phyloP scores from a whole-genome alignment of 2,329 filamentous ascomycete species.

The Penicillium polonicum region DNA sequence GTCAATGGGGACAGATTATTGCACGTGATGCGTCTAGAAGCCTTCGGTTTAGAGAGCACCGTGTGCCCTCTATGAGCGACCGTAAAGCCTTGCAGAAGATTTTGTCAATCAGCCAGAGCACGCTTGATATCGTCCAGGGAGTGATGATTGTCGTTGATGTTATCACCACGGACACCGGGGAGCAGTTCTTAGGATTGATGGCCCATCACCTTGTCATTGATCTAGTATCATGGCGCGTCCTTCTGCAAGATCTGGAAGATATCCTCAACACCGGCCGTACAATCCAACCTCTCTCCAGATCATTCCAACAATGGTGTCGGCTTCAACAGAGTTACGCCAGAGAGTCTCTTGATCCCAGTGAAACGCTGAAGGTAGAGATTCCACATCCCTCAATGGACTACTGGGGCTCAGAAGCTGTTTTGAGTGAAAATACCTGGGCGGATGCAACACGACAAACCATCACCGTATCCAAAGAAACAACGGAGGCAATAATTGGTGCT shows the following conservation, averaged over 20 bases:
- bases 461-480: neutral
- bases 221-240: constrained; percentile 17
- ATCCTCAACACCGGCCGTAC: constrained; percentile 6
- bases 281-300: neutral
- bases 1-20: neutral
- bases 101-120: neutral
- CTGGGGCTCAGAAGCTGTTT: neutral
- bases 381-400: constrained; percentile 3
- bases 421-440: neutral
- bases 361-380: constrained; percentile 1
- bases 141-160: neutral
- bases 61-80: neutral
- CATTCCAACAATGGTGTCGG: constrained; percentile 22
- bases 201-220: constrained; percentile 19
- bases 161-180: neutral
- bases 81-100: neutral
- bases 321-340: constrained; percentile 5
- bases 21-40: neutral
- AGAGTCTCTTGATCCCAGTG: neutral
- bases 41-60: neutral
- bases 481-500: constrained; percentile 4
- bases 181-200: constrained; percentile 21
- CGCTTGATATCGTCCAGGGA: neutral
- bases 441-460: neutral
- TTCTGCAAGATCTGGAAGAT: constrained; percentile 15